Conservation (phyloP, 441 rosid species). For the Euphorbia schlechtendalii region DNA sequence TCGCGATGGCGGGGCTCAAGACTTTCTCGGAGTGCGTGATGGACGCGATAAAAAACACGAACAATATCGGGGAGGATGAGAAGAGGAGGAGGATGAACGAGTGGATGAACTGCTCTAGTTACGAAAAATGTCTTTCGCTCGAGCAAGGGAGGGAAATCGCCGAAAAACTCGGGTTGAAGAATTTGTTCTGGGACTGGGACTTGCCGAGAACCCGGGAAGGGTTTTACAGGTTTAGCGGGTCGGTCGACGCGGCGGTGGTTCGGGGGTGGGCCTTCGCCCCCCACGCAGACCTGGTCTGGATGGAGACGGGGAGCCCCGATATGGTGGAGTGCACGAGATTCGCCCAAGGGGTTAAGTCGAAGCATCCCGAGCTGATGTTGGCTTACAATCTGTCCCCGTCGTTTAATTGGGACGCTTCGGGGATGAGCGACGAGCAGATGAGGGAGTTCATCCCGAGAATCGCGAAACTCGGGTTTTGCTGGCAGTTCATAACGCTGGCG, state of each 20-base stretch:
- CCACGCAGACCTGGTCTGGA: constrained; percentile 75
- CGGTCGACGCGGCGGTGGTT: constrained; percentile 65
- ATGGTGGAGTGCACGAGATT: constrained; percentile 65
- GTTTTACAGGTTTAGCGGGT: constrained; percentile 82
- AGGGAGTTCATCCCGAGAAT: constrained; percentile 76
- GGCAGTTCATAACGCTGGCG: constrained; percentile 92
- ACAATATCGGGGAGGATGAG: constrained; percentile 47
- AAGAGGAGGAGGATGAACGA: constrained; percentile 50
- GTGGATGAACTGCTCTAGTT: constrained; percentile 63
- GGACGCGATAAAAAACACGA: constrained; percentile 54
- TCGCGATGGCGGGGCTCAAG: constrained; percentile 58
- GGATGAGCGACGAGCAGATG: constrained; percentile 78
- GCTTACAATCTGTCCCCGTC: constrained; percentile 90
- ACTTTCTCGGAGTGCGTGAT: constrained; percentile 62
- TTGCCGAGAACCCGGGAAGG: constrained; percentile 91
- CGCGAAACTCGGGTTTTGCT: constrained; percentile 70
- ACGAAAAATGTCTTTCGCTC: constrained; percentile 57
- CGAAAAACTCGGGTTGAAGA: constrained; percentile 53
- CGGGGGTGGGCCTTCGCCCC: constrained; percentile 85
- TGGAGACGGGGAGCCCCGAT: constrained; percentile 88
- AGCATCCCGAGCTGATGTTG: constrained; percentile 70
- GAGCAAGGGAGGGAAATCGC: constrained; percentile 68
- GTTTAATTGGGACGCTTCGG: constrained; percentile 92
- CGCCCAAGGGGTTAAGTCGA: constrained; percentile 59
- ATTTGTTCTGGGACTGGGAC: constrained; percentile 97